These are phyloP conservation scores for Komagataella kurtzmanii DNA, from an alignment of 805 yeast species.

Conservation along the genomic window DNA sequence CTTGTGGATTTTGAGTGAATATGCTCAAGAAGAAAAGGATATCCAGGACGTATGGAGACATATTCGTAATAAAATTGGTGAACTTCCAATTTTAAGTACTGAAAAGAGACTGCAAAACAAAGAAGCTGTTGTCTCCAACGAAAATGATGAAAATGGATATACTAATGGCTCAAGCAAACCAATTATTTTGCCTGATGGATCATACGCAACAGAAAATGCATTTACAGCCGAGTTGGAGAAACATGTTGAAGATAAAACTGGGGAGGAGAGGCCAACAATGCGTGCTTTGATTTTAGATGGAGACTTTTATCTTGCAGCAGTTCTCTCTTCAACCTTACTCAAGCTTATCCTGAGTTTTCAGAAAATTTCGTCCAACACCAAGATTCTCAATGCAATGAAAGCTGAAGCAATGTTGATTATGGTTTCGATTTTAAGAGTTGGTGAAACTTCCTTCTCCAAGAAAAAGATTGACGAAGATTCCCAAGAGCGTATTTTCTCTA, in stretches of 20 bases:
- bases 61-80: conserved; percentile 75
- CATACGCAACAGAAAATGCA: conserved; percentile 92
- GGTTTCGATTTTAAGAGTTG: conserved; percentile 84
- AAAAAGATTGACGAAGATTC: conserved; percentile 92
- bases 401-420: conserved; percentile 91
- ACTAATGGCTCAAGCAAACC: conserved; percentile 34
- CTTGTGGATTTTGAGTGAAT: conserved; percentile 94
- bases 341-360: conserved; percentile 73
- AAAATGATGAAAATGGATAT: conserved; percentile 20
- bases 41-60: conserved; percentile 81
- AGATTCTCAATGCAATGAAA: conserved; percentile 66
- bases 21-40: conserved; percentile 53
- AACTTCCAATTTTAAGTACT: conserved; percentile 74
- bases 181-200: conserved; percentile 93
- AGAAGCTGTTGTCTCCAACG: conserved; percentile 18
- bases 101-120: conserved; percentile 34
- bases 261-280: conserved; percentile 45
- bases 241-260: conserved; percentile 19
- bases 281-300: conserved; percentile 76
- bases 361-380: conserved; percentile 32
- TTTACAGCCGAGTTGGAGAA: conserved; percentile 23
- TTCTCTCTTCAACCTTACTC: conserved; percentile 75
- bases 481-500: conserved; percentile 84
- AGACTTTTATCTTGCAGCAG: conserved; percentile 83
- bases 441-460: conserved; percentile 56